Base-by-base conservation (phyloP, 208 protist genomes). In the Acanthamoeba royreba region DNA sequence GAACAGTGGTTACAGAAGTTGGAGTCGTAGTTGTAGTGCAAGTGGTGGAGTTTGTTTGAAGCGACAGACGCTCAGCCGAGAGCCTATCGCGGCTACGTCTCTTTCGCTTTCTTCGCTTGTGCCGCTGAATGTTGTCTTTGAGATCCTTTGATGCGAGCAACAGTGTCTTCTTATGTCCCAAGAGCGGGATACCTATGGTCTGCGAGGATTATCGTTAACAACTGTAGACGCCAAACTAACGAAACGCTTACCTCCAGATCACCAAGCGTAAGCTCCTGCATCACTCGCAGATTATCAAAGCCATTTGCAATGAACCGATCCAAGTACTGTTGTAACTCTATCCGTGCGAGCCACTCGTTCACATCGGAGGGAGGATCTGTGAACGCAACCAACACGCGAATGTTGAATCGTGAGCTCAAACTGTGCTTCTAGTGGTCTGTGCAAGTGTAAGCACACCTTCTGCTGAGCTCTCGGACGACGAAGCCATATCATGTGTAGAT, bases 121-220 rank as follows among this genome's bases (percentile, higher is more conserved):
- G 45, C n/a, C 69, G 15, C 22, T 33, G 69, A 87, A 87, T 33
- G 7, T 17, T 7, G 15, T 87, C 45, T 28, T 87, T 87, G 28
- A 87, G 77, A 9, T 53, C 45, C 49, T 46, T 17, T 9, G 77
- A 87, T 38, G 77, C 77, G 33, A 87, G 31, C 9, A 87, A 38
- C 77, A 87, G 77, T 22, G 77, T 87, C 43, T 87, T 87, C 17
- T 28, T 9, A 87, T 87, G 77, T 11, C 77, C 77, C 45, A n/a
- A n/a, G 15, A 87, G 77, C 22, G 77, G 77, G 35, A 87, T 87
- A 38, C 15, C 77, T 7, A 87, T 52, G 15, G 77, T 38, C 63
- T 77, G n/a, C 31, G n/a, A 8, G 31, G 31, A 11, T 42, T 15
- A 25, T 40, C 13, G 35, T 31, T 77, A 25, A 25, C 31, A 25